Evolutionary conservation across 371 early-diverging fungal species (phyloP).

Genomic region (Globomyces sp.): DNA sequence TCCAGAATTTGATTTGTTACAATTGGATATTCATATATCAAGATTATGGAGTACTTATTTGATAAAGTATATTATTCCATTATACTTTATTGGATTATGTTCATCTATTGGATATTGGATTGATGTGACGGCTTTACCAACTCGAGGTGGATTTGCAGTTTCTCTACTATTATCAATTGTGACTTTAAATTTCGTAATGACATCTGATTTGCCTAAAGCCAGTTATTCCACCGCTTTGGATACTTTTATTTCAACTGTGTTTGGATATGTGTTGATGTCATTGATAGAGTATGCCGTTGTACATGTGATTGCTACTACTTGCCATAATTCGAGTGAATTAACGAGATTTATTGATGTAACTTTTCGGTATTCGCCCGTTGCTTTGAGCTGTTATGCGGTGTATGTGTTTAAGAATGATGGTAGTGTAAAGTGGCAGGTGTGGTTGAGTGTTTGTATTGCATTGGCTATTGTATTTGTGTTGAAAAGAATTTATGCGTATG

Average conservation of each 20-base stretch:
- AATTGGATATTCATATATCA: neutral
- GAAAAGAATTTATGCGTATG: no score
- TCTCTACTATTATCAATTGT: constrained; percentile 19
- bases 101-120: constrained; percentile 23
- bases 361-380: no score
- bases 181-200: constrained; percentile 21
- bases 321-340: no score
- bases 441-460: no score
- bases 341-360: no score
- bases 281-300: constrained; percentile 22
- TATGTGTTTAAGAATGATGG: no score
- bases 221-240: constrained; percentile 21
- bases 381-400: no score
- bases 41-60: constrained; percentile 15
- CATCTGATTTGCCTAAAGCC: constrained; percentile 24
- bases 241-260: constrained; percentile 18
- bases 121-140: constrained; percentile 18
- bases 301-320: neutral
- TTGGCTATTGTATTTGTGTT: no score
- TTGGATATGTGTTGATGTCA: constrained; percentile 19
- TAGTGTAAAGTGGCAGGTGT: no score
- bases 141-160: constrained; percentile 20
- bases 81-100: constrained; percentile 20
- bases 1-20: constrained; percentile 16
- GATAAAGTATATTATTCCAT: constrained; percentile 21